Evolutionary conservation across 495 filamentous ascomycete species (phyloP).

Genomic region (Aspergillus leporis): DNA sequence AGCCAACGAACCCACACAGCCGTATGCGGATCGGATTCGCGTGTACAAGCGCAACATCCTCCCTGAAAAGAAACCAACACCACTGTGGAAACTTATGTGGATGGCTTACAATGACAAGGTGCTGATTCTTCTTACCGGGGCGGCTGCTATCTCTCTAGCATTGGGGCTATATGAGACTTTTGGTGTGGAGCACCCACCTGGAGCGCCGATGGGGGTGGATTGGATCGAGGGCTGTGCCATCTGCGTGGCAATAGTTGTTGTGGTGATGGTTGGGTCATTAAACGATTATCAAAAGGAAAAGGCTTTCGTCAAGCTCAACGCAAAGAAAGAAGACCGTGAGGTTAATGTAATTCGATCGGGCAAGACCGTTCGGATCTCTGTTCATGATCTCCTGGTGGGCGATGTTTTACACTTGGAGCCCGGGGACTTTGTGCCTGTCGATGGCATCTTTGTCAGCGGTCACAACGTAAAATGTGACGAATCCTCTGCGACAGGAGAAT

Average conservation of each 20-base stretch:
- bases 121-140: slow-evolving; percentile 66
- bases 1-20: background rate
- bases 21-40: slow-evolving; percentile 10
- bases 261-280: slow-evolving; percentile 60
- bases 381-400: slow-evolving; percentile 72
- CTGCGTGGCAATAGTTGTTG: slow-evolving; percentile 65
- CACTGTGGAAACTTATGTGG: slow-evolving; percentile 55
- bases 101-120: slow-evolving; percentile 74
- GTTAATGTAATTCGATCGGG: slow-evolving; percentile 71
- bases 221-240: slow-evolving; percentile 74
- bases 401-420: slow-evolving; percentile 75
- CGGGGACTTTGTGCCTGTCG: slow-evolving; percentile 74
- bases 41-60: slow-evolving; percentile 16
- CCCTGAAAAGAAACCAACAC: slow-evolving; percentile 12
- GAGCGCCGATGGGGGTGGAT: slow-evolving; percentile 42
- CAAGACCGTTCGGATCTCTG: slow-evolving; percentile 62
- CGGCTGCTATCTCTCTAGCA: slow-evolving; percentile 71
- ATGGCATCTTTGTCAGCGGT: slow-evolving; percentile 67
- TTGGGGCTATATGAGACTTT: slow-evolving; percentile 64
- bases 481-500: slow-evolving; percentile 73
- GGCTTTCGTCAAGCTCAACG: slow-evolving; percentile 59
- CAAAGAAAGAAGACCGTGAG: slow-evolving; percentile 59
- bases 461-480: slow-evolving; percentile 70
- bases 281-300: slow-evolving; percentile 70
- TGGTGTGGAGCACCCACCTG: slow-evolving; percentile 30